phyloP scores from a whole-genome alignment of 768 basidiomycete species.

The Pleurotus ostreatus region DNA sequence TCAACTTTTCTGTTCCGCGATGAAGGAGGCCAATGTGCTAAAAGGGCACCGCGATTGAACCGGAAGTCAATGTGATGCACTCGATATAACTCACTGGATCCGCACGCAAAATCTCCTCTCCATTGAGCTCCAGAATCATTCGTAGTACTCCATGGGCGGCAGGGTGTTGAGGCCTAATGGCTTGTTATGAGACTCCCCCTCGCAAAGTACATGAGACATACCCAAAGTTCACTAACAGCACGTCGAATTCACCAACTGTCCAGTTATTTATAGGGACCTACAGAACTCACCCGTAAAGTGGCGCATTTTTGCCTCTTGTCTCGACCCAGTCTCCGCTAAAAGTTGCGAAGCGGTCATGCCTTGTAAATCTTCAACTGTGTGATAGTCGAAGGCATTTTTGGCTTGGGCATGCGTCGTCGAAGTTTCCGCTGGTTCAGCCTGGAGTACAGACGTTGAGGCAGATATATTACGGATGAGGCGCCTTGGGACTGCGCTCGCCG shows the following conservation, averaged over 20 bases:
- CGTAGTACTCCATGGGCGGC: conserved; percentile 98
- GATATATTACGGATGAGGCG: conserved; percentile 33
- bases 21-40: conserved; percentile 95
- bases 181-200: not conserved
- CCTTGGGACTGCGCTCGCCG: conserved; percentile 28
- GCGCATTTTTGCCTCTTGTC: conserved; percentile 76
- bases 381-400: conserved; percentile 58
- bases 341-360: conserved; percentile 77
- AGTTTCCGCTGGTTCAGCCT: conserved; percentile 22
- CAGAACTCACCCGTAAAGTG: conserved; percentile 82
- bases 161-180: conserved; percentile 86
- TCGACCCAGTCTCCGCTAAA: conserved; percentile 65
- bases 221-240: conserved; percentile 85
- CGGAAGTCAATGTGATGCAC: not conserved
- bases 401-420: conserved; percentile 22
- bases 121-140: conserved; percentile 95
- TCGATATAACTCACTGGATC: conserved; percentile 58
- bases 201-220: conserved; percentile 33
- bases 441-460: conserved; percentile 24
- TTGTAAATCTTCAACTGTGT: conserved; percentile 83
- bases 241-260: no score
- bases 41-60: not conserved
- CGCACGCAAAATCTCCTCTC: conserved; percentile 88
- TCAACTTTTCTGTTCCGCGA: conserved; percentile 96
- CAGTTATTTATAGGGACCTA: not conserved